Percentiles rank a stretch among this genome's conserved stretches.
These are phyloP conservation scores for Silene vulgaris DNA, from an alignment of 179 eudicot species.

Conservation along the genomic window DNA sequence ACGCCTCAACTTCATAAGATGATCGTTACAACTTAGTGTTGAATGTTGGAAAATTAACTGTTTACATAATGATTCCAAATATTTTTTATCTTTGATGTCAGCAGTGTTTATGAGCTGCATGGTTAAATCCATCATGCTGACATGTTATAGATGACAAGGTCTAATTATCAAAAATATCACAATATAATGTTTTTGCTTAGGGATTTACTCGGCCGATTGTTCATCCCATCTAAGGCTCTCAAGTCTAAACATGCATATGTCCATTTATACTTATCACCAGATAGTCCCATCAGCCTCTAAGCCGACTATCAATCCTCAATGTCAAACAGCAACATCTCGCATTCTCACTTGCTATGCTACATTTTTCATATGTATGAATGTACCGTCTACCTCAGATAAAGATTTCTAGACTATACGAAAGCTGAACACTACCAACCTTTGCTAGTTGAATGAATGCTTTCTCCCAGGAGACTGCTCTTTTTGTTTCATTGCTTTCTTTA, in stretches of 20 bases:
- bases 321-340: neutral
- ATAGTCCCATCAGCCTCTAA: constrained; percentile 1
- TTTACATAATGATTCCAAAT: too few relatives aligned
- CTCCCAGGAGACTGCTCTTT: constrained; percentile 87
- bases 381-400: constrained; percentile 4
- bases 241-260: constrained; percentile 6
- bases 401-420: neutral
- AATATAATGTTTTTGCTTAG: neutral
- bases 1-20: too few relatives aligned
- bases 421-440: constrained; percentile 45
- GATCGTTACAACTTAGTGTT: too few relatives aligned
- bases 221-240: neutral
- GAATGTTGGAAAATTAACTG: too few relatives aligned
- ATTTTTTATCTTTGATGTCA: too few relatives aligned
- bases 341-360: neutral
- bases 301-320: neutral
- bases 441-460: constrained; percentile 85
- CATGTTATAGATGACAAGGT: neutral
- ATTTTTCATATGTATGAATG: neutral
- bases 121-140: neutral
- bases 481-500: constrained; percentile 62
- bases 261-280: neutral
- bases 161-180: neutral
- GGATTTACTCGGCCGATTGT: neutral
- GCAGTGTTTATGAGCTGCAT: too few relatives aligned